Conservation (phyloP, 1,284 basidiomycete genomes). For the Pseudozyma hubeiensis region DNA sequence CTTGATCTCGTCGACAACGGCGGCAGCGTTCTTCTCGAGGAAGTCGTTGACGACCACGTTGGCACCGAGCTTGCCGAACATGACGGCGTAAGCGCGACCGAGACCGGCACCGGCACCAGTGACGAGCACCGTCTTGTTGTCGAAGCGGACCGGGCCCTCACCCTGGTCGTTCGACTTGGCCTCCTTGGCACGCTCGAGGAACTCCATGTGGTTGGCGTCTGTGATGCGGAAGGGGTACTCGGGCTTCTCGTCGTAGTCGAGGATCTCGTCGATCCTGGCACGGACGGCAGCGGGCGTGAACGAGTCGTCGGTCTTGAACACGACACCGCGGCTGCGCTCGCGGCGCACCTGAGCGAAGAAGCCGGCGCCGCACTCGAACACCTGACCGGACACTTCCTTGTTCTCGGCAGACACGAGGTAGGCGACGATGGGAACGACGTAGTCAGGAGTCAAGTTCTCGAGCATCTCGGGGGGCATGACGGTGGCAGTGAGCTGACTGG, state of each 20-base stretch:
- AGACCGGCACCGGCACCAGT: conserved; percentile 78
- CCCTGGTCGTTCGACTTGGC: conserved; percentile 81
- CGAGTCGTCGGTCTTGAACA: conserved; percentile 89
- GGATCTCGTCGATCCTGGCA: conserved; percentile 73
- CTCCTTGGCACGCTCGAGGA: conserved; percentile 78
- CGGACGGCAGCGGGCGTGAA: conserved; percentile 91
- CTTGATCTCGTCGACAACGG: conserved; percentile 87
- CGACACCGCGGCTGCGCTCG: conserved; percentile 84
- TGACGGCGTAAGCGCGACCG: conserved; percentile 88
- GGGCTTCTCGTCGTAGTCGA: conserved; percentile 79
- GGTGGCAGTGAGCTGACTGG: conserved; percentile 92
- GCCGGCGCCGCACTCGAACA: conserved; percentile 95
- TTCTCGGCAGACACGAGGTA: conserved; percentile 66
- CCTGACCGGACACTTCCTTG: conserved; percentile 79
- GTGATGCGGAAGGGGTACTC: conserved; percentile 79
- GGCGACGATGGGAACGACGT: conserved; percentile 83
- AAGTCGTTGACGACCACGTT: conserved; percentile 98
- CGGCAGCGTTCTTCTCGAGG: conserved; percentile 82
- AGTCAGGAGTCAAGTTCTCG: conserved; percentile 89
- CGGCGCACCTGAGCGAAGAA: conserved; percentile 92
- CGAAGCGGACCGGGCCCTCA: conserved; percentile 79
- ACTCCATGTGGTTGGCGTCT: conserved; percentile 74
- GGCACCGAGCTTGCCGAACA: conserved; percentile 90
- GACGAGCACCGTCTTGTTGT: conserved; percentile 90
- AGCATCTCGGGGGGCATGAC: conserved; percentile 98